These are phyloP conservation scores for Backusella tuberculispora DNA, from an alignment of 192 early-diverging fungal species.

Conservation along the genomic window DNA sequence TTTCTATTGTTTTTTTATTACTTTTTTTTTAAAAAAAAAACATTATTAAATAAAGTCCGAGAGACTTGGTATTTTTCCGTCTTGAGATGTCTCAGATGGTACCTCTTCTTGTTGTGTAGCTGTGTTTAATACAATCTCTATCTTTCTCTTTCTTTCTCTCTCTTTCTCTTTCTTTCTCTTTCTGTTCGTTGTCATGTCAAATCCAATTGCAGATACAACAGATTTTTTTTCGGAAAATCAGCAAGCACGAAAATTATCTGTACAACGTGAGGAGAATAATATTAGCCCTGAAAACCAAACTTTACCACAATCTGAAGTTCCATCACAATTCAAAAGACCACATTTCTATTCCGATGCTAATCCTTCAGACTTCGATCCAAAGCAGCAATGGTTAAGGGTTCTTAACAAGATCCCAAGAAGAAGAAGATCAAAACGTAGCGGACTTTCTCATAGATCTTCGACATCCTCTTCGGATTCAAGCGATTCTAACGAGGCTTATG, in stretches of 20 bases:
- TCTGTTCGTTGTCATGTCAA: slow-evolving; percentile 19
- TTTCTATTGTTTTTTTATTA: too few species aligned
- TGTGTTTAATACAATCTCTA: neutral
- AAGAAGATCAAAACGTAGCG: neutral
- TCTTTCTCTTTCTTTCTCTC: neutral
- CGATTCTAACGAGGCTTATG: neutral
- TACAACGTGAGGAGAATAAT: neutral
- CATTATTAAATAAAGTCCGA: slow-evolving; percentile 5
- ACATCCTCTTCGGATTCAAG: neutral
- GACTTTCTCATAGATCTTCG: neutral
- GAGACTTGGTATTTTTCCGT: neutral
- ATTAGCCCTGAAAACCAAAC: neutral
- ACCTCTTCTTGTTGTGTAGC: neutral
- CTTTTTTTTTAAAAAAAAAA: too few species aligned
- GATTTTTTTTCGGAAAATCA: slow-evolving; percentile 20
- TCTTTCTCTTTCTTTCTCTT: slow-evolving; percentile 8
- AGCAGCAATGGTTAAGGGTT: neutral
- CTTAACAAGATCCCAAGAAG: neutral
- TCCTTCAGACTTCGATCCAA: neutral
- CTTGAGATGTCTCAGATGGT: neutral
- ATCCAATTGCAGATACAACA: slow-evolving; percentile 30
- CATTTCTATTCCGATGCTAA: neutral
- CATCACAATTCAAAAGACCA: slow-evolving; percentile 5
- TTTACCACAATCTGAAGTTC: neutral
- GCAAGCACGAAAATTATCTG: neutral